Evolutionary conservation across 768 basidiomycete genomes (phyloP), one percentile per base, ranked within the genome.

Genomic region (Podaxis sp.): DNA sequence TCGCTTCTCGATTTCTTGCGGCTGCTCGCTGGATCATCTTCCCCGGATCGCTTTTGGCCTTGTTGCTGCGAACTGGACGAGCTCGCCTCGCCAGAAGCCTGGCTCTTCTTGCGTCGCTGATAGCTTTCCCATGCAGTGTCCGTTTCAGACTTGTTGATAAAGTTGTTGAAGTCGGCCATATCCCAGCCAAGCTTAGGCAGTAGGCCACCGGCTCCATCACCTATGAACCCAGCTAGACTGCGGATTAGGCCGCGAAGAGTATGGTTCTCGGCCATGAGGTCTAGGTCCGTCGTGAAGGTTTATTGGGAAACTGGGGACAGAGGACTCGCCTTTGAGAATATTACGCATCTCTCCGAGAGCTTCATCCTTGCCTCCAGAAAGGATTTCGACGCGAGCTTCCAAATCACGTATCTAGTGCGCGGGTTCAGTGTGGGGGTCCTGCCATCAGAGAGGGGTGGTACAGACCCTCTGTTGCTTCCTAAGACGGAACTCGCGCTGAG

Each of bases 91-190:
- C 75, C 67, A 36, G 71, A 60, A 10, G 67, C 68, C 15, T 67
- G 57, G 2, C 64, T 49, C 64, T 81, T 82, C 73, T 89, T 95
- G 66, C 93, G 86, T 4, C 81, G 67, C 65, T 93, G 88, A 69
- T 89, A 95, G 56, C 93, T 89, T 71, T 96, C 95, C 82, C 90
- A 94, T 38, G 94, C 95, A 1, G 93, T 95, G 70, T 96, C 95
- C 0, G 94, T 95, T 76, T 97, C 95, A 0, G 90, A 85, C 68
- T 87, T 88, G 75, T 91, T 93, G 65, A 96, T 78, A 66, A 88
- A 91, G 54, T 84, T 86, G 65, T 90, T 87, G 72, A 96, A 95
- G 69, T 92, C 90, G 50, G 83, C 78, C 70, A 84, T 69, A 33
- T 89, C 84, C 85, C 91, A 95, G 24, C 93, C 93, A 11, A 94